Conservation (phyloP, 139 green algal genomes). For the Picocystis salinarum region DNA sequence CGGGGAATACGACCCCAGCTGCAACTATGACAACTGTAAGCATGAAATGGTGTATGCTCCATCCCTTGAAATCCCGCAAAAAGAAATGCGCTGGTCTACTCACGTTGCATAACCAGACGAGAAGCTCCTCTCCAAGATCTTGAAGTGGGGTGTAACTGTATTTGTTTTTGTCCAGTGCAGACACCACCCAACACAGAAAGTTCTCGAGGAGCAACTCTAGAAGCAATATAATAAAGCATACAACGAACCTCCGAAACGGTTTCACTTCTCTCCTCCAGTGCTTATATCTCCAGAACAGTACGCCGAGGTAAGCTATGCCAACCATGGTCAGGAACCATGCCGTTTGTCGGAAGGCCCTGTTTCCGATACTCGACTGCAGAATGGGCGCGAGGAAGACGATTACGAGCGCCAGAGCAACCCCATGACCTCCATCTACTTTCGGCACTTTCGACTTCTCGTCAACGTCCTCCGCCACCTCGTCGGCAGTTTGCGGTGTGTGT, state of each 20-base stretch:
- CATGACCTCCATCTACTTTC: too few species aligned
- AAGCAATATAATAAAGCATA: conserved; percentile 26
- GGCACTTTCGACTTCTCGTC: too few species aligned
- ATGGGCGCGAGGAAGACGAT: too few species aligned
- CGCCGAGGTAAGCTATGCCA: too few species aligned
- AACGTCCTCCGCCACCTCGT: too few species aligned
- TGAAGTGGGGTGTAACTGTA: conserved; percentile 38
- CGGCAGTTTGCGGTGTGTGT: too few species aligned
- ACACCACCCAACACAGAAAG: conserved; percentile 41
- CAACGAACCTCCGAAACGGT: conserved; percentile 28
- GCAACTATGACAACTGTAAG: not conserved
- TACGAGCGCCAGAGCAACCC: too few species aligned
- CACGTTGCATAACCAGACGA: conserved; percentile 14
- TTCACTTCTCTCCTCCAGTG: too few species aligned
- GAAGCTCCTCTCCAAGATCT: conserved; percentile 36
- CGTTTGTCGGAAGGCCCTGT: too few species aligned
- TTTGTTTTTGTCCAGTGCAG: conserved; percentile 38
- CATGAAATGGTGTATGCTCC: not conserved
- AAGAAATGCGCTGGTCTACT: conserved; percentile 36
- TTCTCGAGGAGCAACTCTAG: conserved; percentile 37
- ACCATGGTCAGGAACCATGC: too few species aligned
- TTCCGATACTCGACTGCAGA: too few species aligned
- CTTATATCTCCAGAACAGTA: too few species aligned
- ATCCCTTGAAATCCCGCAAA: not conserved
- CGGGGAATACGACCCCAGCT: not conserved